Percentiles rank a stretch among this genome's conserved stretches.
phyloP scores from a whole-genome alignment of 371 early-diverging fungal species.

The Batkoa obscura region DNA sequence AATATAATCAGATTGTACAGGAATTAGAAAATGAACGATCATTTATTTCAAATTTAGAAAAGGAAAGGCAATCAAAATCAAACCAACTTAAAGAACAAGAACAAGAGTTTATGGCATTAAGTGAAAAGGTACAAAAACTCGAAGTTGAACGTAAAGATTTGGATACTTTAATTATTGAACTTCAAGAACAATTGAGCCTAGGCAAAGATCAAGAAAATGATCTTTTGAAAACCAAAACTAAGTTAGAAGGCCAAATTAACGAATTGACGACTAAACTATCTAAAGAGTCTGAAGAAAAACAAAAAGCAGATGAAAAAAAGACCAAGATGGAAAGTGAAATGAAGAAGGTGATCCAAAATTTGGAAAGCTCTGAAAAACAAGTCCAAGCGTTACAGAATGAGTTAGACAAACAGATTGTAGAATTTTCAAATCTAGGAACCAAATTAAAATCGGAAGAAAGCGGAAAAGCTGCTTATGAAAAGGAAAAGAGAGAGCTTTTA shows the following conservation, averaged over 20 bases:
- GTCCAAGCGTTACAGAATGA: constrained; percentile 30
- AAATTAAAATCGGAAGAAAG: constrained; percentile 21
- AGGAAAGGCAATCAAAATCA: constrained; percentile 28
- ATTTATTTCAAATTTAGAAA: constrained; percentile 33
- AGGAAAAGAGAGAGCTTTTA: constrained; percentile 32
- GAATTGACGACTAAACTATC: constrained; percentile 36
- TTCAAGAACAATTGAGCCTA: constrained; percentile 28
- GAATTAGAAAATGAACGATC: constrained; percentile 20
- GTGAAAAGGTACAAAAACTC: constrained; percentile 17
- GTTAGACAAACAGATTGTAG: constrained; percentile 21
- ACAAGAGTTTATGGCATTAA: constrained; percentile 19
- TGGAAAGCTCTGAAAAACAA: constrained; percentile 21
- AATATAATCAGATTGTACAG: constrained; percentile 20
- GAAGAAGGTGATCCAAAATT: constrained; percentile 25
- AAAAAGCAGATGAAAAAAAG: constrained; percentile 28
- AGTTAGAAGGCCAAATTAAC: constrained; percentile 21
- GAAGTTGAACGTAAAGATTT: constrained; percentile 33
- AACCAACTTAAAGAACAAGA: constrained; percentile 30
- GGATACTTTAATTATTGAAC: constrained; percentile 28
- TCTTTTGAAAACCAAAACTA: constrained; percentile 22
- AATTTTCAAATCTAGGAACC: constrained; percentile 26
- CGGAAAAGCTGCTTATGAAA: constrained; percentile 26
- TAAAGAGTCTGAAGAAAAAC: constrained; percentile 22
- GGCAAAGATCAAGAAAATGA: constrained; percentile 21
- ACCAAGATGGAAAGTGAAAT: constrained; percentile 21